Conservation (phyloP, 495 filamentous ascomycete species). For the Rusavskia elegans region DNA sequence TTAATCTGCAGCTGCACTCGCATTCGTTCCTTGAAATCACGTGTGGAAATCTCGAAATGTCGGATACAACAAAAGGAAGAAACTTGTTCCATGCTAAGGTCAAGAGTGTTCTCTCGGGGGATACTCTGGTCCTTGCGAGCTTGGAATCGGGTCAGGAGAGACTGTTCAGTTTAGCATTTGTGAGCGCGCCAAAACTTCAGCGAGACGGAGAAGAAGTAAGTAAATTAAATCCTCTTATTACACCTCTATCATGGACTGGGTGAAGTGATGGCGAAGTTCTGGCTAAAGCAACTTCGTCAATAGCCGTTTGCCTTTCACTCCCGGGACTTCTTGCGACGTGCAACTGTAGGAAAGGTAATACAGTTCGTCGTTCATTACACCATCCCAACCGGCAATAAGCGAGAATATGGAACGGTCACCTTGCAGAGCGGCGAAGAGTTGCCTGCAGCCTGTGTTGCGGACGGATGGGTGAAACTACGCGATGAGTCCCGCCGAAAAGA, state of each 20-base stretch:
- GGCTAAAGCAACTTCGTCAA: background rate
- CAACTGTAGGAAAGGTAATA: conserved; percentile 72
- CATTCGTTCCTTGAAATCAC: too few relatives aligned
- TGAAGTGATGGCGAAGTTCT: background rate
- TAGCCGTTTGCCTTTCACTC: conserved; percentile 79
- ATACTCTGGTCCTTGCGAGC: conserved; percentile 69
- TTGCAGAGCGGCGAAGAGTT: conserved; percentile 58
- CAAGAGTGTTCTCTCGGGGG: conserved; percentile 85
- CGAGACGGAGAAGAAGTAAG: conserved; percentile 78
- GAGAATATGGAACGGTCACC: conserved; percentile 71
- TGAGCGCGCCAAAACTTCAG: conserved; percentile 70
- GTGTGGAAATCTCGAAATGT: too few relatives aligned
- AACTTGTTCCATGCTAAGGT: conserved; percentile 44
- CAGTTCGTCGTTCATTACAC: conserved; percentile 72
- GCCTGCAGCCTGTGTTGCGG: conserved; percentile 63
- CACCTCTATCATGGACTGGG: too few relatives aligned
- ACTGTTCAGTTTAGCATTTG: conserved; percentile 76
- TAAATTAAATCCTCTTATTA: background rate
- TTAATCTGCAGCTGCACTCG: too few relatives aligned
- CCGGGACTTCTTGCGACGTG: conserved; percentile 72
- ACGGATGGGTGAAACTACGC: conserved; percentile 80
- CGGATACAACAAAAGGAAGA: too few relatives aligned
- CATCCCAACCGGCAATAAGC: conserved; percentile 60
- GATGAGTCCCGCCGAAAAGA: conserved; percentile 85
- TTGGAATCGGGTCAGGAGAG: conserved; percentile 63